Percentiles rank a stretch among this genome's conserved stretches.
Conservation (phyloP, 495 filamentous ascomycete species). For the Trichocladium antarcticum region DNA sequence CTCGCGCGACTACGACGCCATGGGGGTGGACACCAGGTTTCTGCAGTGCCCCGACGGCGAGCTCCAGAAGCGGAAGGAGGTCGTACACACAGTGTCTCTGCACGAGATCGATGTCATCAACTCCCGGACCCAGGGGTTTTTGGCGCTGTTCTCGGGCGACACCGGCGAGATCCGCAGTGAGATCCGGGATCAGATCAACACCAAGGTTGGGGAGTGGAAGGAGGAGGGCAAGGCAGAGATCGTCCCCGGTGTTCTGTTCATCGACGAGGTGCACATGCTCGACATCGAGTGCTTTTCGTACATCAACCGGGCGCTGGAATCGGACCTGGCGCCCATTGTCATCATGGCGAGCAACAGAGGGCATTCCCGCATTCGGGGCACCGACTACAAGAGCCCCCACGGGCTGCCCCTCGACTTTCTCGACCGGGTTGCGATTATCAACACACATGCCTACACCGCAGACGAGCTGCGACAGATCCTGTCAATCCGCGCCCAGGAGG, state of each 20-base stretch:
- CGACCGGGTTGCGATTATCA: conserved; percentile 91
- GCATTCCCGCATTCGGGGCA: conserved; percentile 83
- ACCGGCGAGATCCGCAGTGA: conserved; percentile 97
- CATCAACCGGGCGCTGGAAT: conserved; percentile 92
- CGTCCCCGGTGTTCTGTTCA: conserved; percentile 92
- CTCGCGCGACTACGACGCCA: conserved; percentile 95
- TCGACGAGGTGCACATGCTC: conserved; percentile 99
- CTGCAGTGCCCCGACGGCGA: conserved; percentile 98
- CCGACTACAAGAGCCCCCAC: conserved; percentile 81
- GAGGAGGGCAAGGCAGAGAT: conserved; percentile 98
- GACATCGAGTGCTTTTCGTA: conserved; percentile 98
- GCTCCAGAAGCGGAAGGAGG: conserved; percentile 92
- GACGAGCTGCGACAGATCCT: conserved; percentile 89
- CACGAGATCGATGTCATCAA: conserved; percentile 99
- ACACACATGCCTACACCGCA: conserved; percentile 74
- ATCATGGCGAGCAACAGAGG: conserved; percentile 99
- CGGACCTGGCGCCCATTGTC: conserved; percentile 88
- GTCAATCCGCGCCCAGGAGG: conserved; percentile 81
- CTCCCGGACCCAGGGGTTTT: conserved; percentile 89
- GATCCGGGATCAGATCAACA: conserved; percentile 96
- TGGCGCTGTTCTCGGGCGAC: conserved; percentile 92
- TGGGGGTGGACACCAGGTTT: conserved; percentile 97
- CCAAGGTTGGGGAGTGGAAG: conserved; percentile 96
- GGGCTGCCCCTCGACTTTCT: conserved; percentile 93
- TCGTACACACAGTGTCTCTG: conserved; percentile 88